phyloP scores from a whole-genome alignment of 495 filamentous ascomycete genomes.

The Eremomyces bilateralis region DNA sequence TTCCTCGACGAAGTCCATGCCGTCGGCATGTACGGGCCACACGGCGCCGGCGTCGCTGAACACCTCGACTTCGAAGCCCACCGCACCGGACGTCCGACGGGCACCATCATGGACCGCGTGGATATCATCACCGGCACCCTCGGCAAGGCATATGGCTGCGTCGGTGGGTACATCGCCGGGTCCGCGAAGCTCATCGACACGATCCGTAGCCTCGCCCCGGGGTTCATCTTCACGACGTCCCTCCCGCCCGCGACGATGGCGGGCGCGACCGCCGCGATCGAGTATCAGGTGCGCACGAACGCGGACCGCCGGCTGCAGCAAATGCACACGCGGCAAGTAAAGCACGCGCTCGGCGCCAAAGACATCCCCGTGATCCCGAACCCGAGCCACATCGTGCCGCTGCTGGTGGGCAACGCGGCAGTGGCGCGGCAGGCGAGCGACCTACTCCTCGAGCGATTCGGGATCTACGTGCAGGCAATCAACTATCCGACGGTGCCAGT shows the following conservation, averaged over 20 bases:
- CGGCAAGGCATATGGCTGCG: slow-evolving; percentile 93
- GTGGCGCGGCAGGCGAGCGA: slow-evolving; percentile 82
- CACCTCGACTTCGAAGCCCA: slow-evolving; percentile 86
- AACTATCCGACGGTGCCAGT: slow-evolving; percentile 97
- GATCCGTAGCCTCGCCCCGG: slow-evolving; percentile 86
- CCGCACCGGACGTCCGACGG: slow-evolving; percentile 38
- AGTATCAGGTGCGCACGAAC: slow-evolving; percentile 64
- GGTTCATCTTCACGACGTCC: slow-evolving; percentile 97
- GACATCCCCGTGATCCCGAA: slow-evolving; percentile 98
- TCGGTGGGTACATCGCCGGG: slow-evolving; percentile 92
- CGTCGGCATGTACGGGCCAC: slow-evolving; percentile 95
- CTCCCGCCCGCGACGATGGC: slow-evolving; percentile 94
- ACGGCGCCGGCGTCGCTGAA: slow-evolving; percentile 90
- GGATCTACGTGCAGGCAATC: slow-evolving; percentile 95
- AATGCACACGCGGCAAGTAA: slow-evolving; percentile 82
- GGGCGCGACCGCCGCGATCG: slow-evolving; percentile 74
- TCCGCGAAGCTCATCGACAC: slow-evolving; percentile 76
- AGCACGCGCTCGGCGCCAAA: slow-evolving; percentile 46
- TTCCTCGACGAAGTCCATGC: slow-evolving; percentile 98
- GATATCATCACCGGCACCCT: slow-evolving; percentile 96
- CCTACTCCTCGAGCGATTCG: slow-evolving; percentile 63
- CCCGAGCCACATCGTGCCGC: slow-evolving; percentile 84
- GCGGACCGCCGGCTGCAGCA: slow-evolving; percentile 82
- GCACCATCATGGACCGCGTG: slow-evolving; percentile 83
- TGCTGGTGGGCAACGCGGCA: slow-evolving; percentile 85